These are phyloP conservation scores for Solanum gandarillasii DNA, from an alignment of 257 asterid genomes.

Conservation along the genomic window DNA sequence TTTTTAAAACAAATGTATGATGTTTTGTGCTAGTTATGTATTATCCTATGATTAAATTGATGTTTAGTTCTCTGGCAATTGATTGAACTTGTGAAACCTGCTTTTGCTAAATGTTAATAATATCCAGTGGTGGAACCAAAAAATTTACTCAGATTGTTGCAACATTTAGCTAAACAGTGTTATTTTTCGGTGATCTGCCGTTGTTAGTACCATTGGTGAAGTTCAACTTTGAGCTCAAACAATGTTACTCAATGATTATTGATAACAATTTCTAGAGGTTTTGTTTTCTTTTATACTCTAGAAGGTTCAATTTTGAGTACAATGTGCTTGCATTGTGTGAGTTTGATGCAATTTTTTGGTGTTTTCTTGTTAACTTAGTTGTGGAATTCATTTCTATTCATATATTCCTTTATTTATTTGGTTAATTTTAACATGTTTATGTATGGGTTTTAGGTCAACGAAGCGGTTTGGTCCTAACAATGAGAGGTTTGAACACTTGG, in stretches of 20 bases:
- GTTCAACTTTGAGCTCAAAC: background rate
- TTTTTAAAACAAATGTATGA: background rate
- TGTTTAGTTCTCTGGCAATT: background rate
- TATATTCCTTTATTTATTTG: background rate
- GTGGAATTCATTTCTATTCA: background rate
- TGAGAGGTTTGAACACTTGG: slow-evolving; percentile 94
- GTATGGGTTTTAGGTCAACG: slow-evolving; percentile 53
- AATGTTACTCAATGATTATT: background rate
- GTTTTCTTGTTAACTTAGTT: background rate
- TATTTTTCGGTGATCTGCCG: background rate
- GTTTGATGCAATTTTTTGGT: background rate
- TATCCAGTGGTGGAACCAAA: background rate
- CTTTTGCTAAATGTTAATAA: background rate
- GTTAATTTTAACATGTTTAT: background rate
- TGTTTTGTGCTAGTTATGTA: background rate
- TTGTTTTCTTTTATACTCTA: background rate
- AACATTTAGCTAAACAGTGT: background rate
- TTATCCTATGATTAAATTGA: background rate
- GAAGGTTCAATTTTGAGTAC: background rate
- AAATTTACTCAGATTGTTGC: background rate
- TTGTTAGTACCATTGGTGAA: background rate
- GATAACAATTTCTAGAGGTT: background rate
- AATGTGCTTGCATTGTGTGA: background rate
- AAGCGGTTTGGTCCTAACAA: slow-evolving; percentile 77
- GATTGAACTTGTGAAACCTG: background rate